Base-by-base conservation (phyloP, 345 rosid species). In the Aegle marmelos region DNA sequence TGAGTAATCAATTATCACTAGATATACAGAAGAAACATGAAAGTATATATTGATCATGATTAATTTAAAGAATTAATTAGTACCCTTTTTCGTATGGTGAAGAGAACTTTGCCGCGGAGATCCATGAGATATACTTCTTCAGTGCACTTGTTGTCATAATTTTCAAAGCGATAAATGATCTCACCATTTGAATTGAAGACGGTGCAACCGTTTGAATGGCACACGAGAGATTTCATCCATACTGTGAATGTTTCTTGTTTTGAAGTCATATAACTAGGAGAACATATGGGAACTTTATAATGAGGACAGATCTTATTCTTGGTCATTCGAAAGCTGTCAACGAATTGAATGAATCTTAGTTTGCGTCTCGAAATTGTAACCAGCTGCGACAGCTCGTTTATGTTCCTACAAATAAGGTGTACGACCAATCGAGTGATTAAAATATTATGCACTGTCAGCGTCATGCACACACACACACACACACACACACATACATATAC, bases 191-290 rank as follows among this genome's bases (percentile, higher is more conserved):
- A 80, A 68, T 85, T 71, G 19, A 82, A 89, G 67, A 85, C 78
- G 1, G 90, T 89, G 82, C 88, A 87, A 0, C 92, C 90, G 69
- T 89, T 75, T 16, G 82, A 30, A 14, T 89, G 89, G 80, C 75
- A 73, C 2, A 87, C 62, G 1, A 89, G 80, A 21, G 92, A 85
- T 73, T 85, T 87, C 89, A 89, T 85, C 90, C 92, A 89, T 41
- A 89, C n/a, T 0, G 90, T 85, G 70, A 74, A 87, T 5, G 82
- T 62, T 54, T 85, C 87, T 75, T 81, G 83, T 71, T 66, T 54
- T 13, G 33, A 27, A 41, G 83, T 78, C 77, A 78, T 67, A 72
- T 37, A 64, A 68, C 25, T 10, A 28, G 79, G 75, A 69, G 76
- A 67, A 64, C 16, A 21, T 31, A 28, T n/a, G 22, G 77, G 19